A percentile compares a stretch with the other conserved stretches of the same genome.
These are phyloP conservation scores for Jaenimonas drosophilae DNA, from an alignment of 208 protist genomes.

Conservation along the genomic window DNA sequence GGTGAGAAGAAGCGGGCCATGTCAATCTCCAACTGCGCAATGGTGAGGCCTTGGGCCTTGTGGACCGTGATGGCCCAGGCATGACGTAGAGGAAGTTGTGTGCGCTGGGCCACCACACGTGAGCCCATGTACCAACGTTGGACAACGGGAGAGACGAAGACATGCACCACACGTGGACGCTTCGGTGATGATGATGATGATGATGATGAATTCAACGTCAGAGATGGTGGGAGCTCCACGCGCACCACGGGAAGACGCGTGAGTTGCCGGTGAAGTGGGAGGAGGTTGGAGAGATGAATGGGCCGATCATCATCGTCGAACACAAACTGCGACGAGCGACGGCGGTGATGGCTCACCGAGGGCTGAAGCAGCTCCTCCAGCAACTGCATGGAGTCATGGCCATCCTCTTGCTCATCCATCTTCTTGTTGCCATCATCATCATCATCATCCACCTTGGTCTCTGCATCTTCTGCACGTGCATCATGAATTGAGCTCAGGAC, in stretches of 20 bases:
- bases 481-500: neutral
- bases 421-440: neutral
- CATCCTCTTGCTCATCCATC: neutral
- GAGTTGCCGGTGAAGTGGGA: slow-evolving; percentile 7
- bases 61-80: slow-evolving; percentile 94
- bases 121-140: slow-evolving; percentile 31
- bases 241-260: slow-evolving; percentile 37
- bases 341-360: too few relatives aligned
- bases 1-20: slow-evolving; percentile 38
- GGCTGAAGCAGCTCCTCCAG: too few relatives aligned
- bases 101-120: slow-evolving; percentile 23
- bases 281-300: slow-evolving; percentile 21
- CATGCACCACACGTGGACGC: slow-evolving; percentile 22
- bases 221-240: slow-evolving; percentile 14
- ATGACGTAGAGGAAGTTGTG: slow-evolving; percentile 83
- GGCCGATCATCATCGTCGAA: slow-evolving; percentile 1
- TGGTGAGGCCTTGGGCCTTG: slow-evolving; percentile 91
- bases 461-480: neutral
- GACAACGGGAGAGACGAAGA: slow-evolving; percentile 23
- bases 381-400: too few relatives aligned
- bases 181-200: neutral
- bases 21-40: slow-evolving; percentile 45
- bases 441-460: neutral
- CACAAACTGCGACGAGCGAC: neutral
- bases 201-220: neutral